Evolutionary conservation across 768 basidiomycete genomes (phyloP).

Genomic region (Cyclocybe cylindracea): DNA sequence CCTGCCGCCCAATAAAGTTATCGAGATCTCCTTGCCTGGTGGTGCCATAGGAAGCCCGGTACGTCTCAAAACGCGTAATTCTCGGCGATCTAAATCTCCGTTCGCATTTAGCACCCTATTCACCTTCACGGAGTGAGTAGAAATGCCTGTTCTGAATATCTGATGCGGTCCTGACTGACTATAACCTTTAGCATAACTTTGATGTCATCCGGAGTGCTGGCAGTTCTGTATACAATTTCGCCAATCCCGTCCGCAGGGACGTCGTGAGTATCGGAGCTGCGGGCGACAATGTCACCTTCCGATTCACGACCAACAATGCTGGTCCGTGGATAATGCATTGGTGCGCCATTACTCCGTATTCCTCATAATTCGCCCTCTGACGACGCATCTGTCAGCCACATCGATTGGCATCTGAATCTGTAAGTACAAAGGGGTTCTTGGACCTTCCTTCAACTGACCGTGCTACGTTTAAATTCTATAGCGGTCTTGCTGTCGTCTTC

Average conservation of each 20-base stretch:
- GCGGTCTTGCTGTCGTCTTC: constrained; percentile 33
- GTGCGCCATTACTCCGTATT: constrained; percentile 10
- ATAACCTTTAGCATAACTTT: constrained; percentile 29
- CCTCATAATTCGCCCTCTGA: background rate
- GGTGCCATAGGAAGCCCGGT: constrained; percentile 32
- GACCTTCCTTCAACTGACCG: background rate
- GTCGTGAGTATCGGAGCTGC: constrained; percentile 28
- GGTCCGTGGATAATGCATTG: constrained; percentile 48
- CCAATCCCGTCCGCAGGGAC: constrained; percentile 47
- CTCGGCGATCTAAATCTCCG: background rate
- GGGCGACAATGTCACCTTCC: constrained; percentile 44
- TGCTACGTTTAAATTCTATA: background rate
- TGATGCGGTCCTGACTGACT: background rate
- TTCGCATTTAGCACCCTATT: constrained; percentile 33
- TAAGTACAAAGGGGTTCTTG: constrained; percentile 11
- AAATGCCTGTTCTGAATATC: background rate
- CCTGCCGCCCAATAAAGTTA: constrained; percentile 38
- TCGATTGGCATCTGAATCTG: constrained; percentile 46
- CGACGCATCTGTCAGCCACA: constrained; percentile 23
- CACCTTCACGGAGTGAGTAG: constrained; percentile 40
- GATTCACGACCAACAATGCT: constrained; percentile 65
- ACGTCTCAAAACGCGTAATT: constrained; percentile 10
- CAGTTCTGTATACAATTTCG: constrained; percentile 34
- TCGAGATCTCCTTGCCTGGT: constrained; percentile 48
- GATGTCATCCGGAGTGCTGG: constrained; percentile 41